A percentile compares a stretch with the other conserved stretches of the same genome.
These are phyloP conservation scores for Erysimum pusillum DNA, from an alignment of 441 rosid species.

Conservation along the genomic window DNA sequence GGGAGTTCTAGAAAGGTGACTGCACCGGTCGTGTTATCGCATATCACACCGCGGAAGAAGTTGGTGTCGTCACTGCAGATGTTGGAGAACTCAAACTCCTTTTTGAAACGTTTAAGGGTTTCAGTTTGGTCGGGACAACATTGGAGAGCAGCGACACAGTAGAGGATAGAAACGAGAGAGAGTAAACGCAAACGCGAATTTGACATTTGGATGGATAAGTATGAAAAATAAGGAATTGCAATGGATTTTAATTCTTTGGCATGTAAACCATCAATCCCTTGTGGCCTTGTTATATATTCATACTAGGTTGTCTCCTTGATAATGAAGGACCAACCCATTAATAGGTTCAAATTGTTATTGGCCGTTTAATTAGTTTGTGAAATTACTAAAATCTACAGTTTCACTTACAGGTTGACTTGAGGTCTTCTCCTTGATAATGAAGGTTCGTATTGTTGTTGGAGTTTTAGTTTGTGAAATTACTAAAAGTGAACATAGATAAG, in stretches of 20 bases:
- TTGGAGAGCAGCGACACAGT: conserved; percentile 2
- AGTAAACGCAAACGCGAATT: conserved; percentile 1
- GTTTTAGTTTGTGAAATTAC: no score
- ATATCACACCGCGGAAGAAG: conserved; percentile 6
- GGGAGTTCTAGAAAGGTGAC: conserved; percentile 12
- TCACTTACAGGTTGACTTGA: no score
- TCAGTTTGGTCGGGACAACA: conserved; percentile 34
- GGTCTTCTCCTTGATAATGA: no score
- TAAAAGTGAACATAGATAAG: no score
- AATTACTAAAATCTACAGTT: neutral
- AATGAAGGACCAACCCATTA: neutral
- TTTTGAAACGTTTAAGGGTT: conserved; percentile 9
- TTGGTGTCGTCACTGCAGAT: neutral
- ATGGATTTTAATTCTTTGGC: neutral
- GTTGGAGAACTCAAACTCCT: conserved; percentile 22
- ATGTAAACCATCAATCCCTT: neutral
- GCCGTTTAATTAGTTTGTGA: neutral
- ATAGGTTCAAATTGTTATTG: neutral
- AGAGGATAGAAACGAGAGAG: conserved; percentile 12
- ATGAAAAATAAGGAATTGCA: neutral
- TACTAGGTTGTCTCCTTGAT: neutral
- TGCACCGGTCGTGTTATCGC: conserved; percentile 27
- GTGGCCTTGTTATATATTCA: neutral
- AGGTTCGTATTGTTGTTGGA: no score
- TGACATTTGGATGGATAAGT: conserved; percentile 7